A percentile compares a stretch with the other conserved stretches of the same genome.
phyloP scores from a whole-genome alignment of 108 stramenopile species.

The Cyclotella sp. region DNA sequence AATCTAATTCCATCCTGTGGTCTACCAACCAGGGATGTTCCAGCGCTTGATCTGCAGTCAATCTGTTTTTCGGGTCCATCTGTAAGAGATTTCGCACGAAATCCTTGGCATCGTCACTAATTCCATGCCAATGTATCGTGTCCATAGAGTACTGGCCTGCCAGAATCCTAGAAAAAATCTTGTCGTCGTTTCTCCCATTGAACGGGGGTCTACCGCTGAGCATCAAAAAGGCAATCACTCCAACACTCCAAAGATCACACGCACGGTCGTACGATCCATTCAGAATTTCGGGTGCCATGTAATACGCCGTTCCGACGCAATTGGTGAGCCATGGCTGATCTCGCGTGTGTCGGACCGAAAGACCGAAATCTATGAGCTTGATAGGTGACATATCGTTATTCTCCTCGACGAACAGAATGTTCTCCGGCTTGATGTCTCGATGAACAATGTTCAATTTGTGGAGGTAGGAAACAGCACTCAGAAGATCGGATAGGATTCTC shows the following conservation, averaged over 20 bases:
- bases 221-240: slow-evolving; percentile 81
- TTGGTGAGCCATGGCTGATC: not conserved
- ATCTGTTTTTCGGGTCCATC: slow-evolving; percentile 39
- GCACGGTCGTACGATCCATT: slow-evolving; percentile 38
- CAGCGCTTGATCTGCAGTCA: slow-evolving; percentile 31
- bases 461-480: slow-evolving; percentile 71
- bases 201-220: slow-evolving; percentile 86
- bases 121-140: slow-evolving; percentile 36
- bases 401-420: slow-evolving; percentile 12
- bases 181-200: slow-evolving; percentile 60
- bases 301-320: slow-evolving; percentile 38
- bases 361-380: slow-evolving; percentile 75
- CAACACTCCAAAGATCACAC: slow-evolving; percentile 81
- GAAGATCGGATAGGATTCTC: slow-evolving; percentile 49
- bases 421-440: slow-evolving; percentile 79
- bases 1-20: slow-evolving; percentile 2
- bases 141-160: slow-evolving; percentile 34
- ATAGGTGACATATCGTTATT: slow-evolving; percentile 28
- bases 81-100: slow-evolving; percentile 42
- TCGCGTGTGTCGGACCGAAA: slow-evolving; percentile 30
- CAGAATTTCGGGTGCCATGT: slow-evolving; percentile 59
- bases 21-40: slow-evolving; percentile 34
- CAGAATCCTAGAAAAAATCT: slow-evolving; percentile 53
- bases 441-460: slow-evolving; percentile 63
- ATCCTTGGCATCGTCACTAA: slow-evolving; percentile 49